These are phyloP conservation scores for Kodamaea anthophila DNA, from an alignment of 1,139 yeast species.

Conservation along the genomic window DNA sequence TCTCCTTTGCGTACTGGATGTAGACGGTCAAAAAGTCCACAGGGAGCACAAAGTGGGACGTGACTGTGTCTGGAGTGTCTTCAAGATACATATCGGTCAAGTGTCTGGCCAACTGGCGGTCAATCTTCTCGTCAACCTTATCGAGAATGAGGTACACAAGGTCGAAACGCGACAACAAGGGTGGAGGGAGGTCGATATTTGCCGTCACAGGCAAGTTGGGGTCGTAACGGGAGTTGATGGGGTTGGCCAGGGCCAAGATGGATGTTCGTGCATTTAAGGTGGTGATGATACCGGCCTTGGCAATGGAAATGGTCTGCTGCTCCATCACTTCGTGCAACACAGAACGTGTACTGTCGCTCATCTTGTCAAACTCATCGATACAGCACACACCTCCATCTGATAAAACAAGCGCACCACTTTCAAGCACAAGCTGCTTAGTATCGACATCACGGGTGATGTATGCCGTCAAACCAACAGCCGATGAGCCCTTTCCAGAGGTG, in stretches of 20 bases:
- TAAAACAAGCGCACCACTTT: constrained; percentile 91
- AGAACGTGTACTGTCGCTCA: constrained; percentile 91
- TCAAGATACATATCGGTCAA: constrained; percentile 89
- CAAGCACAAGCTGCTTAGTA: constrained; percentile 86
- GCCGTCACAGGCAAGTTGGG: constrained; percentile 90
- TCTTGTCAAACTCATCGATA: constrained; percentile 96
- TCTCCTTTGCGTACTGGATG: constrained; percentile 87
- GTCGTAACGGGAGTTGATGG: constrained; percentile 93
- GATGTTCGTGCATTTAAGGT: constrained; percentile 95
- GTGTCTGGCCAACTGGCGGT: constrained; percentile 83
- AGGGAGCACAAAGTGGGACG: constrained; percentile 64
- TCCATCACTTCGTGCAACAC: constrained; percentile 99
- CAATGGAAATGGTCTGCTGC: constrained; percentile 96
- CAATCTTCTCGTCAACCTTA: constrained; percentile 81
- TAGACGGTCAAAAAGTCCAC: constrained; percentile 82
- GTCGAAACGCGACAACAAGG: constrained; percentile 89
- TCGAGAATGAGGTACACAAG: constrained; percentile 87
- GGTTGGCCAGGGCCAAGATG: constrained; percentile 92
- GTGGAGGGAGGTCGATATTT: constrained; percentile 95
- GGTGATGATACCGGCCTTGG: constrained; percentile 96
- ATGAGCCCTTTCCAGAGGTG: constrained; percentile 97
- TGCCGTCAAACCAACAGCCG: constrained; percentile 98
- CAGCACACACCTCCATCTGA: constrained; percentile 99
- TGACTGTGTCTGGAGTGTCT: constrained; percentile 72
- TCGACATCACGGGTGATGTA: constrained; percentile 92